Conservation (phyloP, 371 early-diverging fungal species). For the Mucor lusitanicus region DNA sequence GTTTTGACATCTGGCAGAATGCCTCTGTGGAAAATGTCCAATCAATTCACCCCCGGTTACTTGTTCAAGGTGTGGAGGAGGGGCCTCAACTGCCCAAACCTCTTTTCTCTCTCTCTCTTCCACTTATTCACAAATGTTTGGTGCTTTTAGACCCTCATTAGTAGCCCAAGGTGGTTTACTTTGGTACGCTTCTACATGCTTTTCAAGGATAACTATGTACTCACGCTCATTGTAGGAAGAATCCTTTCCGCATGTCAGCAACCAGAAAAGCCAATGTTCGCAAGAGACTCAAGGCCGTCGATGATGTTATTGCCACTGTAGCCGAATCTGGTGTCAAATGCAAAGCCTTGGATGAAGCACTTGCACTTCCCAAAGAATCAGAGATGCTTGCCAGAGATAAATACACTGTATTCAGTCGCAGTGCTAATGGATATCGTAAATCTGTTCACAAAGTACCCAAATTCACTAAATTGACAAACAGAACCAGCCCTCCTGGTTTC, state of each 20-base stretch:
- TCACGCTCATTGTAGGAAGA: constrained; percentile 50
- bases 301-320: constrained; percentile 84
- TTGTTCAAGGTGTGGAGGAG: background rate
- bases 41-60: constrained; percentile 12
- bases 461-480: constrained; percentile 87
- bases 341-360: constrained; percentile 78
- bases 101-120: constrained; percentile 9
- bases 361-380: constrained; percentile 76
- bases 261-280: constrained; percentile 94
- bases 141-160: constrained; percentile 72
- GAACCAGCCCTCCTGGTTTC: constrained; percentile 82
- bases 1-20: background rate
- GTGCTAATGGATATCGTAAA: constrained; percentile 83
- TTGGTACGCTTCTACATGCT: constrained; percentile 43
- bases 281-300: constrained; percentile 89
- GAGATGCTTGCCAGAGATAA: constrained; percentile 91
- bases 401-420: constrained; percentile 90
- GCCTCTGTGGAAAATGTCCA: background rate
- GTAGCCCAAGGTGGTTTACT: constrained; percentile 72
- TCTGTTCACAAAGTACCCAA: constrained; percentile 95
- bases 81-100: background rate
- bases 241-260: constrained; percentile 83
- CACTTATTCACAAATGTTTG: constrained; percentile 62
- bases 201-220: background rate
- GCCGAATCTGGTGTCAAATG: constrained; percentile 86